phyloP scores from a whole-genome alignment of 768 basidiomycete genomes.

The Amanita thiersii region DNA sequence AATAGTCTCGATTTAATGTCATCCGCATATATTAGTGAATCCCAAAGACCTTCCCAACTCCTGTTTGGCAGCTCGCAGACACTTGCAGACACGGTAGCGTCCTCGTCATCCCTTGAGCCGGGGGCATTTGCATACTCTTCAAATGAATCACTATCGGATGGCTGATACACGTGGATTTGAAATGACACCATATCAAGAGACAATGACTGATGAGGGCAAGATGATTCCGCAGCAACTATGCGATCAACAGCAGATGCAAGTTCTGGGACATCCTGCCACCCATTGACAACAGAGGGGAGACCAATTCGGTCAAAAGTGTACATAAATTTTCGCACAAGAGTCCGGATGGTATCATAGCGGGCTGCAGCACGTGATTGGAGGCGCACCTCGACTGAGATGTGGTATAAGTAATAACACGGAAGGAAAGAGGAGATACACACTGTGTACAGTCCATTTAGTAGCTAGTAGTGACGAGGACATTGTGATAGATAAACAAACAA shows the following conservation, averaged over 20 bases:
- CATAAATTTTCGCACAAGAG: slow-evolving; percentile 48
- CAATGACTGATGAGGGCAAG: slow-evolving; percentile 46
- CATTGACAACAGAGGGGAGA: slow-evolving; percentile 62
- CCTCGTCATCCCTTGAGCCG: slow-evolving; percentile 49
- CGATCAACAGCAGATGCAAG: slow-evolving; percentile 70
- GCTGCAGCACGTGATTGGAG: slow-evolving; percentile 59
- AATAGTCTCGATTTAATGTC: slow-evolving; percentile 83
- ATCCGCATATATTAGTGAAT: slow-evolving; percentile 76
- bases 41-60: slow-evolving; percentile 90
- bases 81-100: slow-evolving; percentile 80
- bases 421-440: slow-evolving; percentile 23
- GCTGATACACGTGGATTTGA: slow-evolving; percentile 86
- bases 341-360: slow-evolving; percentile 69
- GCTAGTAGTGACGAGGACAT: not conserved
- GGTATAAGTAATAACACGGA: slow-evolving; percentile 1
- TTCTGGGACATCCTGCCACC: slow-evolving; percentile 73
- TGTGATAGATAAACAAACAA: slow-evolving; percentile 27
- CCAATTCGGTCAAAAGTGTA: slow-evolving; percentile 56
- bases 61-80: slow-evolving; percentile 83
- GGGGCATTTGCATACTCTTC: slow-evolving; percentile 67
- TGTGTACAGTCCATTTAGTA: slow-evolving; percentile 57
- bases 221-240: slow-evolving; percentile 64
- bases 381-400: slow-evolving; percentile 73
- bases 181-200: slow-evolving; percentile 52
- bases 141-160: slow-evolving; percentile 54